Evolutionary conservation across 129 eudicot genomes (phyloP), one percentile per base, ranked within the genome.

Genomic region (Flaveria linearis): DNA sequence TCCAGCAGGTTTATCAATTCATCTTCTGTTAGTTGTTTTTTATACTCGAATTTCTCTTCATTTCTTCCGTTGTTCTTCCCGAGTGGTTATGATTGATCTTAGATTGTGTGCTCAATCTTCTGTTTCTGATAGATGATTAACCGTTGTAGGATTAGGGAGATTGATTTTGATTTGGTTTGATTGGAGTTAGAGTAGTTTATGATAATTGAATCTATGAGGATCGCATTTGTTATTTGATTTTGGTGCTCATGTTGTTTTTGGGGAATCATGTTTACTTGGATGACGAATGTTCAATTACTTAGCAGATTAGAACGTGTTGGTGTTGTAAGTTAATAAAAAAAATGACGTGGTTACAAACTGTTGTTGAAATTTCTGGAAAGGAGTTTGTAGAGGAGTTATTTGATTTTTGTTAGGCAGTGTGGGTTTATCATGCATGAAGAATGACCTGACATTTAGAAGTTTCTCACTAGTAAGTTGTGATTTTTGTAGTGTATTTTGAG

Each of bases 131-230:
- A 5, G 26, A 61, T 25, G 78, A 60, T 17, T 75, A 43, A 9
- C 30, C 2, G 61, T 61, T 74, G 30, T 26, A 36, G 17, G 46
- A 61, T 16, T 15, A 45, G 25, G 49, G 68, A 73, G 53, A 73
- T 58, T 74, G 78, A 58, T 36, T 17, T 41, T 57, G 69, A 45
- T 57, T 13, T 73, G 69, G n/a, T 57, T 73, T 73, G 69, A 68
- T 14, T 60, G 78, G 64, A 16, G 20, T 22, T 58, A 45, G 39
- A 11, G 3, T 43, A 49, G 3, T 47, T 58, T 74, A 55, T 74
- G 58, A 60, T 63, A 46, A 22, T 74, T 74, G 69, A 74, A 60
- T 3, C 7, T 60, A 25, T 9, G 58, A 63, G 42, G 58, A 74
- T 60, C 57, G 26, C 60, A 43, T 58, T 45, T 74, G 55, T 73